phyloP scores from a whole-genome alignment of 352 stramenopile genomes.

The Elongisporangium undulatum region DNA sequence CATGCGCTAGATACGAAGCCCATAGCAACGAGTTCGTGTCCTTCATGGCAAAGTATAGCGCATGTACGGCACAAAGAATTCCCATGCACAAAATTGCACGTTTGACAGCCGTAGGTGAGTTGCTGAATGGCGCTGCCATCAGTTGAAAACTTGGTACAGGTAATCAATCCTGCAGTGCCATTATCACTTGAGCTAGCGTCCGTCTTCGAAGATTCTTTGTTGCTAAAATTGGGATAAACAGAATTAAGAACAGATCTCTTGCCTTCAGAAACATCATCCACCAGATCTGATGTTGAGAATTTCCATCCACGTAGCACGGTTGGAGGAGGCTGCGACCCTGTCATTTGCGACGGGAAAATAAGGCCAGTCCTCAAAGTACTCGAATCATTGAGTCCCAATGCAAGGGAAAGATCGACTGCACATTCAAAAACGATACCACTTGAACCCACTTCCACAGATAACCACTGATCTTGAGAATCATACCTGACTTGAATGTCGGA shows the following conservation, averaged over 20 bases:
- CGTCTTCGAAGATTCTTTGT: neutral
- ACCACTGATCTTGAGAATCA: slow-evolving; percentile 28
- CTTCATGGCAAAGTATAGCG: slow-evolving; percentile 72
- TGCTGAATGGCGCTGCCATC: slow-evolving; percentile 82
- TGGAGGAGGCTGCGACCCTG: neutral
- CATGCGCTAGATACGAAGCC: slow-evolving; percentile 65
- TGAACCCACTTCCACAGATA: slow-evolving; percentile 34
- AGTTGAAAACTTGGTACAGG: slow-evolving; percentile 16
- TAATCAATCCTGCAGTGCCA: neutral
- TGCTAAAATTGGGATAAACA: neutral
- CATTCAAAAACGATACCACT: slow-evolving; percentile 42
- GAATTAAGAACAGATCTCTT: neutral
- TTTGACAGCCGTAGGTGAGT: slow-evolving; percentile 77
- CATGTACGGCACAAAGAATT: slow-evolving; percentile 62
- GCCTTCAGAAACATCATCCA: neutral
- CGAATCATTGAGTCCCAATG: slow-evolving; percentile 25
- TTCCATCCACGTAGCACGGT: neutral
- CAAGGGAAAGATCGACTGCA: slow-evolving; percentile 48
- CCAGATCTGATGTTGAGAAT: neutral
- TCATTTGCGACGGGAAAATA: slow-evolving; percentile 28
- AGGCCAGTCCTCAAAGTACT: slow-evolving; percentile 34
- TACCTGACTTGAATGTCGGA: slow-evolving; percentile 36
- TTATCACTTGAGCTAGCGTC: neutral
- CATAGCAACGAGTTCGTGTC: slow-evolving; percentile 77
- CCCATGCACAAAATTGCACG: slow-evolving; percentile 68